Evolutionary conservation across 2,329 filamentous ascomycete species (phyloP).

Genomic region (Nigrospora osmanthi): DNA sequence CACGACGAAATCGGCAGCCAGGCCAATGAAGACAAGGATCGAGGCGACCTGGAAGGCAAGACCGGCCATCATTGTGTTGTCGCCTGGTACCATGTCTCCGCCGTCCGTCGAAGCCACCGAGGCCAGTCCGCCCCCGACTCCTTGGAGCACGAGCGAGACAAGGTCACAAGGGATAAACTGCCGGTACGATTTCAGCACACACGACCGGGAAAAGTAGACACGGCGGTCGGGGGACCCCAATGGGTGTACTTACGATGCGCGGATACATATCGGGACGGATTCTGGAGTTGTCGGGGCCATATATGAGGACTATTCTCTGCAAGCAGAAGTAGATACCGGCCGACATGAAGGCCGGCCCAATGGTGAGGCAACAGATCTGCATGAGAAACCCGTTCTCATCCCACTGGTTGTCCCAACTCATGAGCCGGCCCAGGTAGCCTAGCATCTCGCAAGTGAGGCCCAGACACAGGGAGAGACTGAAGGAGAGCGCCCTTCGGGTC

Average conservation of each 20-base stretch:
- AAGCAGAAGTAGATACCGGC: conserved; percentile 58
- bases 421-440: conserved; percentile 51
- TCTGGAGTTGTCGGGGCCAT: conserved; percentile 39
- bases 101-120: conserved; percentile 30
- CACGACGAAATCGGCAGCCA: conserved; percentile 41
- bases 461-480: conserved; percentile 42
- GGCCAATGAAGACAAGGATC: conserved; percentile 43
- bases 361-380: conserved; percentile 54
- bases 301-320: conserved; percentile 37
- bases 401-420: conserved; percentile 47
- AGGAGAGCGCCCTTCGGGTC: conserved; percentile 39
- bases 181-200: neutral
- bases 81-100: conserved; percentile 30
- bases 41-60: conserved; percentile 53
- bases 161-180: conserved; percentile 58
- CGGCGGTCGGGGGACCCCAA: too few relatives aligned
- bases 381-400: conserved; percentile 39
- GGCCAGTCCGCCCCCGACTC: conserved; percentile 48
- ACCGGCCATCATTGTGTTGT: conserved; percentile 59
- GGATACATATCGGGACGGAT: conserved; percentile 39
- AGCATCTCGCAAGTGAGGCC: conserved; percentile 49
- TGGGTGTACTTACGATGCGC: conserved; percentile 30
- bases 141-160: conserved; percentile 52
- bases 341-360: conserved; percentile 57
- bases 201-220: too few relatives aligned